A percentile compares a stretch with the other conserved stretches of the same genome.
Conservation (phyloP, 164 flowering plant species). For the Macadamia tetraphylla region DNA sequence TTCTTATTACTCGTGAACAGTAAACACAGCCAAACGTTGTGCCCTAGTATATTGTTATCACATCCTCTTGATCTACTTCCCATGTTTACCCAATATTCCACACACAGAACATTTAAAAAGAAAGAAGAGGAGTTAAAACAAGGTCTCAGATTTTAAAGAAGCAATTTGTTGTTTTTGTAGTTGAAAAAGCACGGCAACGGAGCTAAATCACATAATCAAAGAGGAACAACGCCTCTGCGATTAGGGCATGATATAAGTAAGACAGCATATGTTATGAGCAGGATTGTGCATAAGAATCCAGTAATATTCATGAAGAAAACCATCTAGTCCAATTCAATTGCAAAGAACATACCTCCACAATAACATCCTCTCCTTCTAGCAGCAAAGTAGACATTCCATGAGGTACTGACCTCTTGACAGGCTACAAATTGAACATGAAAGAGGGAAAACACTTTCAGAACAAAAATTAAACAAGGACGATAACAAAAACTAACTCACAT, state of each 20-base stretch:
- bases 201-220: background rate
- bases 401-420: constrained; percentile 47
- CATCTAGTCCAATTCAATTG: background rate
- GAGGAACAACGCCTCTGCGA: background rate
- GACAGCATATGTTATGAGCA: too few relatives aligned
- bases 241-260: background rate
- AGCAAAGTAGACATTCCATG: constrained; percentile 42
- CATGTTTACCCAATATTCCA: too few relatives aligned
- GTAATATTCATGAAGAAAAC: background rate
- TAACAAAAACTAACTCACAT: background rate
- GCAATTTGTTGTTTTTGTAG: too few relatives aligned
- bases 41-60: too few relatives aligned
- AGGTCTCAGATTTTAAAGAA: background rate
- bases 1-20: too few relatives aligned
- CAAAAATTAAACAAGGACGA: background rate
- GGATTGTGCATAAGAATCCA: background rate
- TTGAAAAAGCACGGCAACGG: too few relatives aligned
- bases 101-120: too few relatives aligned
- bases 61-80: too few relatives aligned
- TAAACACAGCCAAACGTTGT: too few relatives aligned
- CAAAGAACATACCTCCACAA: constrained; percentile 52
- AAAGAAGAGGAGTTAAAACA: too few relatives aligned
- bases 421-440: constrained; percentile 31
- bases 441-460: background rate
- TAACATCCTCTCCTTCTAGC: constrained; percentile 59